Evolutionary conservation across 2,329 filamentous ascomycete genomes (phyloP), one percentile per base, ranked within the genome.

Genomic region (Epichloe coenophiala): DNA sequence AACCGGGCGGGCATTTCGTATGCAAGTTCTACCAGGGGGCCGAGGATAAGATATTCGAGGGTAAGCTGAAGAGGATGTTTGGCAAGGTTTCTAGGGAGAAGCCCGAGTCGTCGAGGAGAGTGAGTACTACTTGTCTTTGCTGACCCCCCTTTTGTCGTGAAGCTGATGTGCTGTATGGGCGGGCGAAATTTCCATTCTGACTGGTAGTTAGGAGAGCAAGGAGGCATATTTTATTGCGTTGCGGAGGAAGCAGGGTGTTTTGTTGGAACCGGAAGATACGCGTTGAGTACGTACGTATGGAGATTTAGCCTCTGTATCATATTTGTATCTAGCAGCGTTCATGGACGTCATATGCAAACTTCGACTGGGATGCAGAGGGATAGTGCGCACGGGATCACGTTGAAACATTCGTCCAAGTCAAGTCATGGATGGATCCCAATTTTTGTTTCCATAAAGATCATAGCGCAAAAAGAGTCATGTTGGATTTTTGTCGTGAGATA

Each of bases 21-120:
- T 96, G 91, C 77, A 98, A 98, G 67, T 98, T 95, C 68, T 98
- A 97, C 66, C 88, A 95, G 65, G 93, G 93, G 3, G 66, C 75
- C 5, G 90, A 96, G 65, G 91, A 97, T 61, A 90, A 86, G 67
- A 72, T 71, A 1, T 68, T 98, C 11, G 88, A 96, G 69, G 73
- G 69, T 54, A 79, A 80, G 58, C 72, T 98, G 40, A 87, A 79
- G 63, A 79, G 75, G 46, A 70, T 95, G 59, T 98, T 98, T 63
- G 69, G 72, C 17, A 86, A 80, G 58, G 93, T 98, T 2, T 75
- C 85, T 60, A 77, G 90, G 90, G 86, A 95, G 65, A 98, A 98
- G 67, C 93, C 94, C 1, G 86, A 94, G 51, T 86, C 89, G 6
- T 97, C 91, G 38, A 78, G 93, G 61, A 86, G 77, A 65, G 93